Evolutionary conservation across 2,329 filamentous ascomycete species (phyloP).

Genomic region (Aspergillus ochraceus): DNA sequence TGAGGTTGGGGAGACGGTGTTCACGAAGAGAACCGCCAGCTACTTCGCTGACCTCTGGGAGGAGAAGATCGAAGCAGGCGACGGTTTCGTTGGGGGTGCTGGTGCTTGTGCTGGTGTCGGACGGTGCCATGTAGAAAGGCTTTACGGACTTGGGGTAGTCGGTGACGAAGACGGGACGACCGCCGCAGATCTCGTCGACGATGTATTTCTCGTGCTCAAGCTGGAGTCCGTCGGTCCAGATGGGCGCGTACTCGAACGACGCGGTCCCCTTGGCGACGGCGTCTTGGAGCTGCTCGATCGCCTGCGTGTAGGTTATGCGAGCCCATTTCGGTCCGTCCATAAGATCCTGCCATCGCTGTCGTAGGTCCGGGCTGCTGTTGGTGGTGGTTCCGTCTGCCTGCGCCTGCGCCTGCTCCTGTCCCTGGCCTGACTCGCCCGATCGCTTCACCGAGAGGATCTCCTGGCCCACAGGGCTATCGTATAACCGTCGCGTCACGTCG

Average conservation of each 20-base stretch:
- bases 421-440: constrained; percentile 45
- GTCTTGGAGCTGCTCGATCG: constrained; percentile 66
- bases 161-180: constrained; percentile 81
- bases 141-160: constrained; percentile 88
- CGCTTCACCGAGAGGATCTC: constrained; percentile 56
- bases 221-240: constrained; percentile 74
- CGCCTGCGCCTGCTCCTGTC: not conserved
- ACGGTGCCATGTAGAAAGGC: constrained; percentile 83
- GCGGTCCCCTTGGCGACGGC: constrained; percentile 52
- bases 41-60: constrained; percentile 83
- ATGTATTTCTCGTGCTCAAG: constrained; percentile 92
- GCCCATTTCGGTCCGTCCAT: constrained; percentile 63
- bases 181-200: constrained; percentile 64
- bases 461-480: constrained; percentile 51
- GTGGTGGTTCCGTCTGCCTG: too few species aligned
- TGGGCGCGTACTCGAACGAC: constrained; percentile 66
- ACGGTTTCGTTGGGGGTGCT: constrained; percentile 57
- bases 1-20: constrained; percentile 67
- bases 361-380: constrained; percentile 50
- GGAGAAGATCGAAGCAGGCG: constrained; percentile 86
- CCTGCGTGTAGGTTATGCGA: constrained; percentile 78
- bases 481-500: constrained; percentile 52
- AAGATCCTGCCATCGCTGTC: constrained; percentile 71
- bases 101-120: constrained; percentile 23
- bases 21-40: constrained; percentile 89